Percentiles rank a stretch among this genome's conserved stretches.
Evolutionary conservation across 2,329 filamentous ascomycete genomes (phyloP).

Genomic region (Xylariaceae sp.): DNA sequence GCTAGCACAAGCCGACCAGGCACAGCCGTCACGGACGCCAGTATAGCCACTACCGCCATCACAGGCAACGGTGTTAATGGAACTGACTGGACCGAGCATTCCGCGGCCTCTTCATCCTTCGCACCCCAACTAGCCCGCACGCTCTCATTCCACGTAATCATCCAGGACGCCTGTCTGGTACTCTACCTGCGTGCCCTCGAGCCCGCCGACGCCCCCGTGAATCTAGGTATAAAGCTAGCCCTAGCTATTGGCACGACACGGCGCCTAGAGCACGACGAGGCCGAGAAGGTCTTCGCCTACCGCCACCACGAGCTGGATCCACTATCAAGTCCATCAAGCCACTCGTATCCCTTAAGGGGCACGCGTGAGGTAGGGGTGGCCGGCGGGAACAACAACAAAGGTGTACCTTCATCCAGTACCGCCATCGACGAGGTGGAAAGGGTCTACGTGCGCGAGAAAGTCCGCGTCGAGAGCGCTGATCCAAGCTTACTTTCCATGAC

Average conservation of each 20-base stretch:
- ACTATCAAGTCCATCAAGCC: conserved; percentile 2
- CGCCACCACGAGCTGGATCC: conserved; percentile 19
- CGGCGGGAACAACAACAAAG: conserved; percentile 4
- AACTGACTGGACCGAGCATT: conserved; percentile 30
- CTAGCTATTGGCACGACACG: conserved; percentile 61
- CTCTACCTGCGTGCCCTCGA: conserved; percentile 66
- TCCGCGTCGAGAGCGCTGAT: conserved; percentile 82
- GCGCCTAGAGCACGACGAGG: conserved; percentile 70
- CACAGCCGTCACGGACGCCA: conserved; percentile 8
- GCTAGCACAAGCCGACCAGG: conserved; percentile 3
- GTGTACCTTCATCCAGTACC: neutral
- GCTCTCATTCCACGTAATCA: conserved; percentile 67
- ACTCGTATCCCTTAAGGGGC: conserved; percentile 9
- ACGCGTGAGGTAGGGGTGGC: conserved; percentile 8
- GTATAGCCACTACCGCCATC: neutral
- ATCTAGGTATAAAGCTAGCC: conserved; percentile 61
- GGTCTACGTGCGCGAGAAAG: conserved; percentile 83
- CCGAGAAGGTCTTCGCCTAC: conserved; percentile 68
- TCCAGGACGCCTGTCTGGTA: conserved; percentile 65
- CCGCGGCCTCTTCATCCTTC: conserved; percentile 29
- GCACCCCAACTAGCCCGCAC: conserved; percentile 46
- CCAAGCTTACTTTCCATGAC: conserved; percentile 77
- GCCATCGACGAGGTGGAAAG: conserved; percentile 39
- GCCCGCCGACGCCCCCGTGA: conserved; percentile 56
- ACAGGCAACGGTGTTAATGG: conserved; percentile 28